Evolutionary conservation across 345 rosid genomes (phyloP), one percentile per base, ranked within the genome.

Genomic region (Gossypium ekmanianum): DNA sequence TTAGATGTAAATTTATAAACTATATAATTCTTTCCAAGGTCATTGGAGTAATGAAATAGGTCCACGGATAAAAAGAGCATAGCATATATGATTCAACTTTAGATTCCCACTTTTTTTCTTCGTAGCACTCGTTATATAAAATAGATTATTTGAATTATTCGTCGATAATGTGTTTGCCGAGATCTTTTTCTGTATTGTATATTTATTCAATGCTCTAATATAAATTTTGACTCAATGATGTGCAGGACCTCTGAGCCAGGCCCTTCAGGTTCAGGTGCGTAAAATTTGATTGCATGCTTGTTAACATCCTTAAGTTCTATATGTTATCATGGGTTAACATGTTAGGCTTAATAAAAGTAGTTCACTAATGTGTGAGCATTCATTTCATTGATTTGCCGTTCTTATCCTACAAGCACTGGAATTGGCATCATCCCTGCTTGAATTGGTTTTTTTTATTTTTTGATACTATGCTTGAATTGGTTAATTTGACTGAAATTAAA

Each of bases 161-260:
- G 27, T 50, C 13, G 58, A 50, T 50, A 12, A 55, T n/a, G 12
- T 27, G 48, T 8, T 0, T 66, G 8, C 3, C 29, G 14, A 57
- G 61, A 48, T 54, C 20, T 22, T 26, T 10, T 58, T 58, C 66
- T 39, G 55, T 22, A 7, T 26, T 45, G 22, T 22, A 11, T 11
- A 29, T 34, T 24, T 63, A 3, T 57, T 56, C 57, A 7, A 24
- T 9, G 14, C 29, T 45, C 2, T 61, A 73, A 62, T 74, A 65
- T 47, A 54, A 55, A 7, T 55, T 26, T 61, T 72, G 62, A 52
- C 48, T 72, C 72, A 22, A 41, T 70, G 29, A 71, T 34, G 59
- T 84, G 84, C 87, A 90, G 94, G 83, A 76, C 90, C 59, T 81
- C 84, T 1, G 89, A 84, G 50, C 87, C 82, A 58, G 79, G 84